These are phyloP conservation scores for Macrolepiota albuminosa DNA, from an alignment of 768 basidiomycete species.

Conservation along the genomic window DNA sequence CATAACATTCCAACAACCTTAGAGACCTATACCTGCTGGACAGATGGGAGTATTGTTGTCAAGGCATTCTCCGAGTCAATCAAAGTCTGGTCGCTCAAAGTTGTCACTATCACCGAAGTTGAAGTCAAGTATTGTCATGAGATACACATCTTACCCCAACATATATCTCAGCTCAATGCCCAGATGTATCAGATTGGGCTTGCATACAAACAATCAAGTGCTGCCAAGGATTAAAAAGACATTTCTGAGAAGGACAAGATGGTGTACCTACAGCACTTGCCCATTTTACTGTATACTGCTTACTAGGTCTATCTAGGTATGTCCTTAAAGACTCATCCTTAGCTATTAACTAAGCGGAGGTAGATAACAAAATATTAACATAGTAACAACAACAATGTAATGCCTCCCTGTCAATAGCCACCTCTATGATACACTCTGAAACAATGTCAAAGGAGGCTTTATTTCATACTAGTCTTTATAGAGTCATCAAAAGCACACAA, in stretches of 20 bases:
- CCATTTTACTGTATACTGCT: no score
- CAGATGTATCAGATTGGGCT: neutral
- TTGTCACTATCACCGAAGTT: neutral
- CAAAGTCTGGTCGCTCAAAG: neutral
- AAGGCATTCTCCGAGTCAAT: neutral
- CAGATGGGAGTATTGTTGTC: neutral
- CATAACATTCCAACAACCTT: neutral
- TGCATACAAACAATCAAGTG: neutral
- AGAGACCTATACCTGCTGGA: neutral
- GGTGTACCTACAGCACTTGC: neutral
- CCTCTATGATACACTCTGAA: no score
- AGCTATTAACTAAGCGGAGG: no score
- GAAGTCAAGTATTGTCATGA: neutral
- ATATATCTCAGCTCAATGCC: conserved; percentile 2
- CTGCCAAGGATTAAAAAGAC: neutral
- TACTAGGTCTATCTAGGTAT: no score
- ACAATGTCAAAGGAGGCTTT: no score
- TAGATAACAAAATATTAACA: no score
- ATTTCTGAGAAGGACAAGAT: neutral
- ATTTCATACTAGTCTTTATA: no score
- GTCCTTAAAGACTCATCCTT: no score
- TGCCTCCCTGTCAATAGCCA: no score
- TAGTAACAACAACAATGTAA: no score
- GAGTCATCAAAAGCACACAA: no score
- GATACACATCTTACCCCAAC: neutral